These are phyloP conservation scores for Coriaria nepalensis DNA, from an alignment of 306 rosid genomes.

Conservation along the genomic window DNA sequence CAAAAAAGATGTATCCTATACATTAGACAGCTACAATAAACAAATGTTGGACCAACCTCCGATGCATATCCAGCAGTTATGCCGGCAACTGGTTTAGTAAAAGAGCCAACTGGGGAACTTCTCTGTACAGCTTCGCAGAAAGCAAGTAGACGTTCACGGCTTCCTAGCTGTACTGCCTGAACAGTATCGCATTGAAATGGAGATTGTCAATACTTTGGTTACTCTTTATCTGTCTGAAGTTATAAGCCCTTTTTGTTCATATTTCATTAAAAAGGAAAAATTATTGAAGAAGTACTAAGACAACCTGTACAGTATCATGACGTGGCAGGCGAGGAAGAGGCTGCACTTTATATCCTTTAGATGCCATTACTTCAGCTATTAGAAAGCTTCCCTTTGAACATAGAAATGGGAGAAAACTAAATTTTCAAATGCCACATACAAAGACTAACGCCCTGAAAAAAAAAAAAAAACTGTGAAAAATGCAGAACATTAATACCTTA, in stretches of 20 bases:
- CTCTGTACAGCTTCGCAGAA: conserved; percentile 93
- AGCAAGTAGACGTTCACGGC: conserved; percentile 62
- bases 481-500: conserved; percentile 43
- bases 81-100: conserved; percentile 74
- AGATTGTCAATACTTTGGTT: no score
- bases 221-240: no score
- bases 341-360: conserved; percentile 72
- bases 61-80: conserved; percentile 89
- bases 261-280: no score
- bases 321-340: conserved; percentile 73
- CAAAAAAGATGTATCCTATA: no score
- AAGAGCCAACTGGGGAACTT: conserved; percentile 82
- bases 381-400: conserved; percentile 56
- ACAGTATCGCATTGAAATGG: no score
- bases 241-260: no score
- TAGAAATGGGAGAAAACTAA: conserved; percentile 14
- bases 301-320: conserved; percentile 76
- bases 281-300: no score
- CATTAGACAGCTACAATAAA: no score
- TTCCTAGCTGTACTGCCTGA: conserved; percentile 83
- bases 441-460: conserved; percentile 4
- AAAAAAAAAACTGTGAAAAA: conserved; percentile 13
- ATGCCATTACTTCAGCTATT: conserved; percentile 81
- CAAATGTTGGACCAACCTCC: conserved; percentile 42
- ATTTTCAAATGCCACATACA: no score